Conservation (phyloP, 129 eudicot species). For the Flaveria ramosissima region DNA sequence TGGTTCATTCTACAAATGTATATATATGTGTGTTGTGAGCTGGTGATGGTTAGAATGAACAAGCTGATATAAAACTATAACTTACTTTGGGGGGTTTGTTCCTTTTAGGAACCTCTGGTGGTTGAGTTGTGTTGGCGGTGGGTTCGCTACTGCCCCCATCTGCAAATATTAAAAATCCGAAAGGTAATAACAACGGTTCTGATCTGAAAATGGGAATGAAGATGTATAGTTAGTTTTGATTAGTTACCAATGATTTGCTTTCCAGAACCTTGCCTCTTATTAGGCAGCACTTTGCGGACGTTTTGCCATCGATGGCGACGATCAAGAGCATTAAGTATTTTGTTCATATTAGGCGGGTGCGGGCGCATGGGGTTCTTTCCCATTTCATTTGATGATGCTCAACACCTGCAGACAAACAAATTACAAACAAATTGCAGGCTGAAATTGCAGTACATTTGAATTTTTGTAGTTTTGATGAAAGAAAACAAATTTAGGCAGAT, state of each 20-base stretch:
- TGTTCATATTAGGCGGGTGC: constrained; percentile 33
- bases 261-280: constrained; percentile 44
- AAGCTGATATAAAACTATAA: background rate
- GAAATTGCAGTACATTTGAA: no score
- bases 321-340: constrained; percentile 48
- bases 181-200: no score
- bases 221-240: no score
- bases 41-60: background rate
- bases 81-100: constrained; percentile 28
- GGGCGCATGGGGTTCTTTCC: constrained; percentile 36
- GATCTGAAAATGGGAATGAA: no score
- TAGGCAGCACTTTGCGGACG: constrained; percentile 58
- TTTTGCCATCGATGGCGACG: constrained; percentile 55
- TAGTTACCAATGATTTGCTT: constrained; percentile 45
- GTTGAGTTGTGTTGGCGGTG: constrained; percentile 11
- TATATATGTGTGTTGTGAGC: background rate
- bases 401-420: background rate
- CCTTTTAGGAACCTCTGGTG: constrained; percentile 13
- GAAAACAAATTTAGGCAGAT: background rate
- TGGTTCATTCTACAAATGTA: constrained; percentile 38
- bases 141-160: constrained; percentile 34
- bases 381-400: constrained; percentile 25
- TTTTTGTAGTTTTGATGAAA: background rate
- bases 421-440: no score
- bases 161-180: background rate